phyloP scores from a whole-genome alignment of 2,329 filamentous ascomycete species.

The Colletotrichum sp. region DNA sequence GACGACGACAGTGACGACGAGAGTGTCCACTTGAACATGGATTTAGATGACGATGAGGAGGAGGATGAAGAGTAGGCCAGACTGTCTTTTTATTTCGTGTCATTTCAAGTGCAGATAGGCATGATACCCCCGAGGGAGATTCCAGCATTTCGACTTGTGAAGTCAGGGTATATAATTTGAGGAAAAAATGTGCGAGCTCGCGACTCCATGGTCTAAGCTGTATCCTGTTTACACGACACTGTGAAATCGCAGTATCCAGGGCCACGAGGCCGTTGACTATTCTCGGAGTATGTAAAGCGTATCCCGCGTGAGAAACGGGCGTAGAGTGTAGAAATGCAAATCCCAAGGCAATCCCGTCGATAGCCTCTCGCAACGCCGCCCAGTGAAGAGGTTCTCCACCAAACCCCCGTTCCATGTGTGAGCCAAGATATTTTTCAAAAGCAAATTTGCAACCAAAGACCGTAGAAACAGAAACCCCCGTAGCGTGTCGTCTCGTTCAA shows the following conservation, averaged over 20 bases:
- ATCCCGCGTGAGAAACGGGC: background rate
- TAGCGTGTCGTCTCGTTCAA: conserved; percentile 46
- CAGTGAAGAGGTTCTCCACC: background rate
- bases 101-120: background rate
- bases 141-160: background rate
- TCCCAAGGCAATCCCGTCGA: background rate
- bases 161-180: background rate
- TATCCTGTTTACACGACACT: conserved; percentile 14
- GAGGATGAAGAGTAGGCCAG: conserved; percentile 26
- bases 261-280: background rate
- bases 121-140: conserved; percentile 13
- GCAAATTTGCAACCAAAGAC: background rate
- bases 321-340: background rate
- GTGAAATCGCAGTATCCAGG: conserved; percentile 12
- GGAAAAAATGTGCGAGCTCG: background rate
- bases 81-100: background rate
- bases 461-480: background rate
- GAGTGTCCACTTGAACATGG: conserved; percentile 65
- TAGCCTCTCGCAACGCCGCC: conserved; percentile 15
- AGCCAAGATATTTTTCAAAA: background rate
- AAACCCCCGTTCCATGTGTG: background rate
- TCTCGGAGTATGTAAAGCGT: background rate
- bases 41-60: conserved; percentile 57
- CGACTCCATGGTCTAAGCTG: background rate
- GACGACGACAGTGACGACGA: conserved; percentile 56